Conservation (phyloP, 2,329 filamentous ascomycete species). For the Pyrenochaeta sp. region DNA sequence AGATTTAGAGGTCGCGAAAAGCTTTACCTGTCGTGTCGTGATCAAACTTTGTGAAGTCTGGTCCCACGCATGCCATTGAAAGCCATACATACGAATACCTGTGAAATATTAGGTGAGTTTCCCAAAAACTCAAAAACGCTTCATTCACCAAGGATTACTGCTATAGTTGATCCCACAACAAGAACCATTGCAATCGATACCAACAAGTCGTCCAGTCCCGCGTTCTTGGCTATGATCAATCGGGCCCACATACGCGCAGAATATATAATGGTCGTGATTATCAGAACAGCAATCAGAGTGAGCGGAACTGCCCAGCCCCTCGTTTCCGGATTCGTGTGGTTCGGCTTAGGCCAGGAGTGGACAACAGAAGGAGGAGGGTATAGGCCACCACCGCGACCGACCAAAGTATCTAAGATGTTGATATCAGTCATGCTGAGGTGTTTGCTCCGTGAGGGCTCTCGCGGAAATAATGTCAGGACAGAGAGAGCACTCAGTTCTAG, state of each 20-base stretch:
- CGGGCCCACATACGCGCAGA: conserved; percentile 54
- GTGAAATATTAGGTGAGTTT: conserved; percentile 4
- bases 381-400: conserved; percentile 20
- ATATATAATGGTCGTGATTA: conserved; percentile 48
- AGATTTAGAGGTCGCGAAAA: neutral
- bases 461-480: neutral
- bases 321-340: conserved; percentile 54
- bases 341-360: conserved; percentile 53
- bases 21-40: conserved; percentile 18
- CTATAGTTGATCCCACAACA: conserved; percentile 24
- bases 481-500: neutral
- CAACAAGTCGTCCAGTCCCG: conserved; percentile 55
- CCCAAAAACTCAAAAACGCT: neutral
- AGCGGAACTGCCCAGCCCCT: conserved; percentile 52
- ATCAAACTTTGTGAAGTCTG: conserved; percentile 19
- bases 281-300: conserved; percentile 47
- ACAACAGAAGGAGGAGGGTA: conserved; percentile 47
- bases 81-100: conserved; percentile 24
- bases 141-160: conserved; percentile 19
- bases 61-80: conserved; percentile 29
- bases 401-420: conserved; percentile 8
- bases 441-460: neutral
- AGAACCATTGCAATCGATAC: conserved; percentile 51
- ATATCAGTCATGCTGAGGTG: conserved; percentile 6
- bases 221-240: conserved; percentile 51